Evolutionary conservation across 192 early-diverging fungal genomes (phyloP), one percentile per base, ranked within the genome.

Genomic region (Dimargaris cristalligena): DNA sequence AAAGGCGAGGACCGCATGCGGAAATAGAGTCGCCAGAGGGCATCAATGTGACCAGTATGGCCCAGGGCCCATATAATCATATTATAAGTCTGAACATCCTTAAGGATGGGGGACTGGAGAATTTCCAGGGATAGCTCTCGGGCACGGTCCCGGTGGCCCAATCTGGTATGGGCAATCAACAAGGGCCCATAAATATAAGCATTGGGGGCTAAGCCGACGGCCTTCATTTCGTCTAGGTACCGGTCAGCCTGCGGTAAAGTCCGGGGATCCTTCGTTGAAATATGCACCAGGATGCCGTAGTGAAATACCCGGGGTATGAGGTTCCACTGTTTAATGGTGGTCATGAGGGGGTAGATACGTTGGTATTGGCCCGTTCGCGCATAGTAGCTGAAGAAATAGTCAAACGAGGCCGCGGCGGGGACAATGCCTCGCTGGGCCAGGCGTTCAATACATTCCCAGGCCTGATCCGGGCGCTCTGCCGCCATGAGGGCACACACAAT

Each of bases 41-140:
- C 3, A n/a, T 57, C 55, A 11, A 57, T 4, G 18, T 35, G 34
- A 14, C 33, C 32, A 31, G 26, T 26, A 9, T 26, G 55, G 13
- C 55, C 55, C 32, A 57, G 55, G 33, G 34, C 25, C 55, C 55
- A 57, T 26, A 57, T 32, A 18, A 38, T 34, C 2, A 57, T 35
- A 34, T 57, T 57, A 34, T 57, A 57, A 31, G 34, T 34, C 22
- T 34, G 34, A 22, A 57, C 25, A 18, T 25, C 22, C 33, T 31
- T 18, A 22, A 13, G 18, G 14, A 26, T 35, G 30, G 22, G 34
- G 33, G 18, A n/a, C 13, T 57, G 32, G 3, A 57, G 1, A n/a
- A 57, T 8, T 20, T 34, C 33, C 6, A 13, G 55, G 20, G n/a
- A 34, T n/a, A 32, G 33, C 3, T 34, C 32, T 3, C 22, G 16